These are phyloP conservation scores for Amborella trichopoda DNA, from an alignment of 164 flowering plant species.

Conservation along the genomic window DNA sequence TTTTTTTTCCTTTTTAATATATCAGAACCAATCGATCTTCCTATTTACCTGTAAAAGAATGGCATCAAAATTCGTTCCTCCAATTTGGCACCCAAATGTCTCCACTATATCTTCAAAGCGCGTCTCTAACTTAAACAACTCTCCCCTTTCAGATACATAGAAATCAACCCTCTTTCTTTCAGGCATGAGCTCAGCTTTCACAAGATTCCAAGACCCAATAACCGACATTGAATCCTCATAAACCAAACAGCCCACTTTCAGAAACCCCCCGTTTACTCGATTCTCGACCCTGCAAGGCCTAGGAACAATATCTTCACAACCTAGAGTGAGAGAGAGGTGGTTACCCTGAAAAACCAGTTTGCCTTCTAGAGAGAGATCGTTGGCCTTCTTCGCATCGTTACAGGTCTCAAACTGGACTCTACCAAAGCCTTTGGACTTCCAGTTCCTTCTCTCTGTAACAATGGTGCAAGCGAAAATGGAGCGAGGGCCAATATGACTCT, in stretches of 20 bases:
- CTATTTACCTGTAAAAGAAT: slow-evolving; percentile 72
- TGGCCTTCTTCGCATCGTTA: slow-evolving; percentile 21
- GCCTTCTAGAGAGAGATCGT: slow-evolving; percentile 22
- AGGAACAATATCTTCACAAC: slow-evolving; percentile 43
- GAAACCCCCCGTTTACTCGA: slow-evolving; percentile 26
- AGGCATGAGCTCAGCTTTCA: slow-evolving; percentile 60
- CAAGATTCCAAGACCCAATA: slow-evolving; percentile 49
- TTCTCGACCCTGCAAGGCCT: slow-evolving; percentile 32
- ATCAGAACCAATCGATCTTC: no score
- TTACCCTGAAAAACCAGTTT: slow-evolving; percentile 35
- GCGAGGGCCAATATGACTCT: slow-evolving; percentile 32
- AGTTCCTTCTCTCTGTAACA: slow-evolving; percentile 50
- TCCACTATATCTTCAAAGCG: slow-evolving; percentile 49
- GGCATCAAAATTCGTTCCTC: slow-evolving; percentile 23
- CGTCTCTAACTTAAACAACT: slow-evolving; percentile 49
- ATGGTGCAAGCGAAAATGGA: slow-evolving; percentile 69
- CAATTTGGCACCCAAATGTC: slow-evolving; percentile 31
- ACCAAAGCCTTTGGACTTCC: slow-evolving; percentile 75
- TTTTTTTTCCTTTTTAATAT: no score
- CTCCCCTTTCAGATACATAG: slow-evolving; percentile 25
- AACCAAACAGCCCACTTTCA: slow-evolving; percentile 54
- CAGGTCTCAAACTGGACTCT: slow-evolving; percentile 72
- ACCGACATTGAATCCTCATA: slow-evolving; percentile 25
- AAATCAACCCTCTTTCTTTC: slow-evolving; percentile 60
- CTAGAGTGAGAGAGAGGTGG: slow-evolving; percentile 25